Evolutionary conservation across 305 asterid genomes (phyloP).

Genomic region (Andrographis paniculata): DNA sequence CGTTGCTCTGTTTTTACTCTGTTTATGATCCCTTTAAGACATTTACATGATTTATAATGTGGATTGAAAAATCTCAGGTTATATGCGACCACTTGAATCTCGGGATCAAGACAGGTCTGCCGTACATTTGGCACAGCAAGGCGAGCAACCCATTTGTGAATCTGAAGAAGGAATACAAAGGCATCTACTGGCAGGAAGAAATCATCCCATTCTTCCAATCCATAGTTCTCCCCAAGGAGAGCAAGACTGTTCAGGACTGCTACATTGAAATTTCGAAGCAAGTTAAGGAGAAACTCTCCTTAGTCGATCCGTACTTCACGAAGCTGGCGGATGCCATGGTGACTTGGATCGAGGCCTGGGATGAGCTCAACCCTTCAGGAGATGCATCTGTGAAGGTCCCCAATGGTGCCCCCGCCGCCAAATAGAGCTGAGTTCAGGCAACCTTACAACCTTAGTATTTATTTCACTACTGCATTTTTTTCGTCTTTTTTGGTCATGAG

Average conservation of each 20-base stretch:
- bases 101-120: slow-evolving; percentile 11
- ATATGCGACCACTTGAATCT: slow-evolving; percentile 10
- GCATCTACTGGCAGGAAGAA: slow-evolving; percentile 16
- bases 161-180: slow-evolving; percentile 16
- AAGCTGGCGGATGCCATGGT: slow-evolving; percentile 17
- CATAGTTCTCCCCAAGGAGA: slow-evolving; percentile 4
- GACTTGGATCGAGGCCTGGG: slow-evolving; percentile 17
- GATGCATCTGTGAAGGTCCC: neutral
- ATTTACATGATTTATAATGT: too few relatives aligned
- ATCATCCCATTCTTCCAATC: slow-evolving; percentile 16
- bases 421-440: neutral
- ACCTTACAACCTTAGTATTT: too few relatives aligned
- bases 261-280: slow-evolving; percentile 13
- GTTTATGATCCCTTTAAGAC: too few relatives aligned
- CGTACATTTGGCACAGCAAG: slow-evolving; percentile 16
- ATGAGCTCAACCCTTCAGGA: slow-evolving; percentile 14
- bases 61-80: neutral
- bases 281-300: slow-evolving; percentile 12
- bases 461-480: too few relatives aligned
- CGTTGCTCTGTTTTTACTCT: too few relatives aligned
- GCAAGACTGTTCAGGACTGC: slow-evolving; percentile 14
- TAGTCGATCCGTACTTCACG: slow-evolving; percentile 11
- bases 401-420: neutral
- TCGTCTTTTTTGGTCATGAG: too few relatives aligned
- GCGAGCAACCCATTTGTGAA: slow-evolving; percentile 16